phyloP scores from a whole-genome alignment of 2,329 filamentous ascomycete species.

The Trichoderma koningii region DNA sequence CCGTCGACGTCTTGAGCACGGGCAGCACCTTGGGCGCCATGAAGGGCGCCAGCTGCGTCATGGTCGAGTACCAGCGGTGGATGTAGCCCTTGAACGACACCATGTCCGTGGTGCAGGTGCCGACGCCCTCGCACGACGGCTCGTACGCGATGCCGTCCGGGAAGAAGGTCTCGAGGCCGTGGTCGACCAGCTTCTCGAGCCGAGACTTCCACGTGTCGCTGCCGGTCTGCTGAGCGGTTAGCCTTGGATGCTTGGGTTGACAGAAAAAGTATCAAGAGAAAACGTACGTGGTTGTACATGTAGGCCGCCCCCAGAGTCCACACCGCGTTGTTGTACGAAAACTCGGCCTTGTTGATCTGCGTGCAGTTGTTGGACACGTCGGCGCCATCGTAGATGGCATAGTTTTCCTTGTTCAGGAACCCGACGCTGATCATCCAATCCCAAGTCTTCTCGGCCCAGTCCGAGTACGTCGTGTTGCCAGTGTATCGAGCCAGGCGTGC shows the following conservation, averaged over 20 bases:
- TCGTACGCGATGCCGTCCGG: conserved; percentile 60
- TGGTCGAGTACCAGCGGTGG: conserved; percentile 57
- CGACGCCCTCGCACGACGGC: conserved; percentile 57
- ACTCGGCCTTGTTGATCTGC: conserved; percentile 57
- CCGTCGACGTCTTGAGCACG: conserved; percentile 54
- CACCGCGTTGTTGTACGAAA: conserved; percentile 62
- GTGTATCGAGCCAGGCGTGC: conserved; percentile 73
- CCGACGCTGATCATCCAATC: conserved; percentile 60
- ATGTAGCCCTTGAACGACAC: conserved; percentile 64
- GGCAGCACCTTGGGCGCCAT: conserved; percentile 53
- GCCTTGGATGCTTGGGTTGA: background rate
- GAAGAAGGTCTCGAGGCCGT: conserved; percentile 53
- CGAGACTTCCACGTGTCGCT: conserved; percentile 55
- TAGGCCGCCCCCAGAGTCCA: conserved; percentile 61
- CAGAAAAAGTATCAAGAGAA: background rate
- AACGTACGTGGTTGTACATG: conserved; percentile 62
- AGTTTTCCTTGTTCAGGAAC: conserved; percentile 60
- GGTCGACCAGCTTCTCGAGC: conserved; percentile 45
- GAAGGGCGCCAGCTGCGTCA: conserved; percentile 57
- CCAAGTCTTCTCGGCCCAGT: conserved; percentile 65
- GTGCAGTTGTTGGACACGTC: conserved; percentile 57
- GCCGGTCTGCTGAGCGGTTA: conserved; percentile 44
- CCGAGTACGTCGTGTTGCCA: conserved; percentile 62
- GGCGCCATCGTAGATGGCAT: conserved; percentile 62
- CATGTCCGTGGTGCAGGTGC: conserved; percentile 64